phyloP scores from a whole-genome alignment of 2,329 filamentous ascomycete species.

The Alternaria tenuissima region DNA sequence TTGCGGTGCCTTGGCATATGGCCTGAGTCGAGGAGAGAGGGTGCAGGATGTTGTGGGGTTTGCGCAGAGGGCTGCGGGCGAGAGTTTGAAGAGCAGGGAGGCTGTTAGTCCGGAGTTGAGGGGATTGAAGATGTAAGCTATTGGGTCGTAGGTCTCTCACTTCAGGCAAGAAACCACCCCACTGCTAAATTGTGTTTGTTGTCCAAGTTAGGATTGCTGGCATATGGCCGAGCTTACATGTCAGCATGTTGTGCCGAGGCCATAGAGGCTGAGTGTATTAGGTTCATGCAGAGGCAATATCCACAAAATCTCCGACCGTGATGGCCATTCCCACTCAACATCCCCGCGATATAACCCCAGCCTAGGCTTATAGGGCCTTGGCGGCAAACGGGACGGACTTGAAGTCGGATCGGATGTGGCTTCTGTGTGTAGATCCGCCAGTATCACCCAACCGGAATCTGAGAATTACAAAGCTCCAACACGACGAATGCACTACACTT shows the following conservation, averaged over 20 bases:
- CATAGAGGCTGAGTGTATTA: background rate
- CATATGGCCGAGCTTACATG: background rate
- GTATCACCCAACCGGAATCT: too few species aligned
- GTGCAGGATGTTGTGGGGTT: slow-evolving; percentile 74
- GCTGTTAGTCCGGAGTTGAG: slow-evolving; percentile 71
- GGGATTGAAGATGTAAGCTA: slow-evolving; percentile 22
- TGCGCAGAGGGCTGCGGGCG: slow-evolving; percentile 81
- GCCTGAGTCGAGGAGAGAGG: slow-evolving; percentile 66
- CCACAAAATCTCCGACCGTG: background rate
- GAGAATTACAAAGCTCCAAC: too few species aligned
- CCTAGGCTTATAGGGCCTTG: too few species aligned
- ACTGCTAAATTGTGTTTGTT: background rate
- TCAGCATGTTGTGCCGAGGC: background rate
- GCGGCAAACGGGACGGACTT: too few species aligned
- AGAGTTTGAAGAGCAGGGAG: slow-evolving; percentile 78
- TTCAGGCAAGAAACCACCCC: background rate
- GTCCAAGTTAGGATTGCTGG: background rate
- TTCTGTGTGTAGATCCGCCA: too few species aligned
- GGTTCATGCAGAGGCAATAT: background rate
- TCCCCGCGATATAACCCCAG: background rate
- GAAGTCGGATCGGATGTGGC: too few species aligned
- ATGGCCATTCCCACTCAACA: background rate
- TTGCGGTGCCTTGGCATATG: slow-evolving; percentile 82
- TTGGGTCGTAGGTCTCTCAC: background rate
- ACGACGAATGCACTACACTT: too few species aligned